Evolutionary conservation across 257 asterid genomes (phyloP).

Genomic region (Ehretia macrophylla): DNA sequence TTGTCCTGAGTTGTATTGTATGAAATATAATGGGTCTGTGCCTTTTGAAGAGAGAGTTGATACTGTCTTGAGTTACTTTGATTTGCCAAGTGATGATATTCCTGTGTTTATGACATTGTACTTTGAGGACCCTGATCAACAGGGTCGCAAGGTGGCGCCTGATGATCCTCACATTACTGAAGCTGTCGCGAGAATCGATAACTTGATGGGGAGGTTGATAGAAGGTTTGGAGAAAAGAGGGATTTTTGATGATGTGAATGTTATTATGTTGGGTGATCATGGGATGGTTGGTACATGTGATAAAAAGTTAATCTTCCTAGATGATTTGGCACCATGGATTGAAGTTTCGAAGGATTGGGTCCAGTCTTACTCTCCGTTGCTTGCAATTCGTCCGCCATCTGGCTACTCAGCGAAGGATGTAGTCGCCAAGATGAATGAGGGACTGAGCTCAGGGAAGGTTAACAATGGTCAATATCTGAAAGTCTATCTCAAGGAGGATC

Average conservation of each 20-base stretch:
- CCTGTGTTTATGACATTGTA: constrained; percentile 61
- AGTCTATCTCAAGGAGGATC: constrained; percentile 64
- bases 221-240: constrained; percentile 51
- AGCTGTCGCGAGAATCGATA: constrained; percentile 40
- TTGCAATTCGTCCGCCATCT: constrained; percentile 49
- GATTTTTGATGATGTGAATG: constrained; percentile 50
- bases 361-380: constrained; percentile 56
- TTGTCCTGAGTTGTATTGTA: constrained; percentile 44
- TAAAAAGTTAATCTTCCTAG: constrained; percentile 40
- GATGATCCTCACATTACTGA: constrained; percentile 52
- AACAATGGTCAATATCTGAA: constrained; percentile 51
- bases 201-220: constrained; percentile 45
- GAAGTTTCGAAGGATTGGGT: constrained; percentile 32
- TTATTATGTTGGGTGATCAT: constrained; percentile 62
- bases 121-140: constrained; percentile 67
- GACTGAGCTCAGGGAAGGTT: constrained; percentile 53
- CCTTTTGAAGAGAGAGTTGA: constrained; percentile 68
- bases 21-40: constrained; percentile 50
- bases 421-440: constrained; percentile 60
- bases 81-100: constrained; percentile 42
- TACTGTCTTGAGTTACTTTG: constrained; percentile 54
- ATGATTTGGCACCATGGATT: constrained; percentile 24
- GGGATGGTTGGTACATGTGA: constrained; percentile 66
- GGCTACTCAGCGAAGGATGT: constrained; percentile 31
- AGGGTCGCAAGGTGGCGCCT: constrained; percentile 59